Base-by-base conservation (phyloP, 2,329 filamentous ascomycete genomes). In the Fusarium pseudograminearum region DNA sequence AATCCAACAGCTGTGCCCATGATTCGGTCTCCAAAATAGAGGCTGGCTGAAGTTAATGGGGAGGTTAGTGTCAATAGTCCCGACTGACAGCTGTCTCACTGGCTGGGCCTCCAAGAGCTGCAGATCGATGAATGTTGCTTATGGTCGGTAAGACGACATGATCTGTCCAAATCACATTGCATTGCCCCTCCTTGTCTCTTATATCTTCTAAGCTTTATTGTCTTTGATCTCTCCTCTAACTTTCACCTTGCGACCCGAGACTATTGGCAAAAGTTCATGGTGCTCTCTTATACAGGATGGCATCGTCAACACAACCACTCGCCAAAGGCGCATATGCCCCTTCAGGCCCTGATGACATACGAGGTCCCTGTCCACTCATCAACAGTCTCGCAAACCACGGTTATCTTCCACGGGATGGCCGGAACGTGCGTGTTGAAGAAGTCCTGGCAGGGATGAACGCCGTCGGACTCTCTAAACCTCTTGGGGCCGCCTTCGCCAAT, bases 301-400 rank as follows among this genome's bases (percentile, higher is more conserved):
- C 66, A 28, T 50, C 67, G 28, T 24, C 36, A n/a, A 30, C 60
- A 22, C 31, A 56, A 41, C 20, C 67, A 26, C 61, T 65, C n/a
- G n/a, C 28, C 15, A 69, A 64, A 54, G 72, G 72, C 36, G 57
- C 44, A 30, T 74, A 72, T 36, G 51, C 58, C 8, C 67, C 53
- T 45, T 63, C 72, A 7, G 56, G 70, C 1, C 70, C 72, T 28
- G 30, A 51, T 24, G 72, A 74, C 15, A 33, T 71, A 18, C 68
- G 72, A 38, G 50, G 72, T 9, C 72, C 72, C 16, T 74, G 72
- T 26, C 72, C 72, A n/a, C 48, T 74, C 34, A 62, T 73, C 30
- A 74, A 74, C 24, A 56, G 42, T 15, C 72, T 74, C 15, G 72
- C 72, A 38, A 74, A 74, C 51, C 72, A 74, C 48, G 72, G 72